A percentile compares a stretch with the other conserved stretches of the same genome.
Evolutionary conservation across 163 green algal species (phyloP).

Genomic region (Trebouxia gelatinosa): DNA sequence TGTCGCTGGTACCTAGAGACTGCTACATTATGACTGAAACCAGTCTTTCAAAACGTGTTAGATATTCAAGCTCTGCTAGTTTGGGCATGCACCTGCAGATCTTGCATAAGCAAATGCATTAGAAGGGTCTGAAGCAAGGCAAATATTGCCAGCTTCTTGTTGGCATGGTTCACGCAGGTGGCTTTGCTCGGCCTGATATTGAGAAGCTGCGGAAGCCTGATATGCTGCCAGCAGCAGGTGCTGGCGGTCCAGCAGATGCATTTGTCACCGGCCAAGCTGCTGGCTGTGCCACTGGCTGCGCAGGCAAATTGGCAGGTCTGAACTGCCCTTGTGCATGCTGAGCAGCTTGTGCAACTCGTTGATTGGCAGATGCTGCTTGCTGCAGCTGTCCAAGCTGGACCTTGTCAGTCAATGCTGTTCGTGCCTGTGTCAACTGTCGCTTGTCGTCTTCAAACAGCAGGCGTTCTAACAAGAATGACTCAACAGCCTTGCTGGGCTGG

Average conservation of each 20-base stretch:
- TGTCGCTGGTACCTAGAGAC: too few species aligned
- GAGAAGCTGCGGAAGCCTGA: constrained; percentile 3
- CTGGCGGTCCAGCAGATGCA: neutral
- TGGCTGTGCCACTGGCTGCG: neutral
- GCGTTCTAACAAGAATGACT: neutral
- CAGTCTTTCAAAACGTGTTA: too few species aligned
- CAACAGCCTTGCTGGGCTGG: constrained; percentile 1
- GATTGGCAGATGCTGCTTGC: neutral
- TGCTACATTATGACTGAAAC: too few species aligned
- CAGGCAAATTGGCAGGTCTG: neutral
- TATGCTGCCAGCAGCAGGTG: too few species aligned
- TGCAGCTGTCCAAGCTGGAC: constrained; percentile 10
- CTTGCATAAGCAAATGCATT: too few species aligned
- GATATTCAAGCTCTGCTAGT: too few species aligned
- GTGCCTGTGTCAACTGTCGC: neutral
- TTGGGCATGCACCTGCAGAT: too few species aligned
- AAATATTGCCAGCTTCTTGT: too few species aligned
- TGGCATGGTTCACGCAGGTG: too few species aligned
- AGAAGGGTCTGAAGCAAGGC: too few species aligned
- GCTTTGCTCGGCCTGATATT: constrained; percentile 14
- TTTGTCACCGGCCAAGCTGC: neutral
- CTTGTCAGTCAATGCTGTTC: neutral
- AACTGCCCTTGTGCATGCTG: neutral
- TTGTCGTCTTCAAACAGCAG: constrained; percentile 4
- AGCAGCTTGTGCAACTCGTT: neutral